Conservation (phyloP, 495 filamentous ascomycete species). For the Penicillium ochrochloron region DNA sequence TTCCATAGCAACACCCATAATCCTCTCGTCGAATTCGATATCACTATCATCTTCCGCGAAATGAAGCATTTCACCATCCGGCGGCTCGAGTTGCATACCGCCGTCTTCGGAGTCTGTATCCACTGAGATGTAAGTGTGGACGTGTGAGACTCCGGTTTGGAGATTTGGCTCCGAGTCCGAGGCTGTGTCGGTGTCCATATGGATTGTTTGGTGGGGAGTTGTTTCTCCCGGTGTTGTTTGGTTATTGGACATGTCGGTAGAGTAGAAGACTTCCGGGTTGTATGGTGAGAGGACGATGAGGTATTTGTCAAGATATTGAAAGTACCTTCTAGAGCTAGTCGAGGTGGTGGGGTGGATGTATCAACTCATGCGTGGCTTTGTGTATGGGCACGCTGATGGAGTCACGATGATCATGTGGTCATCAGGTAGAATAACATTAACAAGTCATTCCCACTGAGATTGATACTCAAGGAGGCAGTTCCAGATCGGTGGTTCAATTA, state of each 20-base stretch:
- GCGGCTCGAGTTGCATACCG: slow-evolving; percentile 27
- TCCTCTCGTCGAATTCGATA: slow-evolving; percentile 10
- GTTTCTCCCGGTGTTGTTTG: slow-evolving; percentile 7
- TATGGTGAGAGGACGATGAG: not conserved
- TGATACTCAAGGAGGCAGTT: not conserved
- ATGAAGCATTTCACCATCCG: slow-evolving; percentile 8
- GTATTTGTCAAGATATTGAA: no score
- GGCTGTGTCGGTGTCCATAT: slow-evolving; percentile 15
- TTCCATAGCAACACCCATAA: slow-evolving; percentile 10
- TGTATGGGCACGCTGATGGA: not conserved
- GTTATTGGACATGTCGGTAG: not conserved
- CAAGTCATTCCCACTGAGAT: not conserved
- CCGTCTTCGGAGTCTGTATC: slow-evolving; percentile 28
- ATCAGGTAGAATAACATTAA: not conserved
- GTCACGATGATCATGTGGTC: not conserved
- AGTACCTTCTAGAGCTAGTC: not conserved
- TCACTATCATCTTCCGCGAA: slow-evolving; percentile 14
- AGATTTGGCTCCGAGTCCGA: slow-evolving; percentile 17
- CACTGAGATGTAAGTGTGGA: slow-evolving; percentile 1
- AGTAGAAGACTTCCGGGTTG: not conserved
- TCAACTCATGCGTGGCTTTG: not conserved
- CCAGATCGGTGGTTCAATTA: not conserved
- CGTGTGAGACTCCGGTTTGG: not conserved
- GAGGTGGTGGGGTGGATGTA: not conserved
- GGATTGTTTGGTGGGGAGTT: slow-evolving; percentile 13